Percentiles rank a stretch among this genome's conserved stretches.
Evolutionary conservation across 2,329 filamentous ascomycete species (phyloP).

Genomic region (Periglandula ipomoeae): DNA sequence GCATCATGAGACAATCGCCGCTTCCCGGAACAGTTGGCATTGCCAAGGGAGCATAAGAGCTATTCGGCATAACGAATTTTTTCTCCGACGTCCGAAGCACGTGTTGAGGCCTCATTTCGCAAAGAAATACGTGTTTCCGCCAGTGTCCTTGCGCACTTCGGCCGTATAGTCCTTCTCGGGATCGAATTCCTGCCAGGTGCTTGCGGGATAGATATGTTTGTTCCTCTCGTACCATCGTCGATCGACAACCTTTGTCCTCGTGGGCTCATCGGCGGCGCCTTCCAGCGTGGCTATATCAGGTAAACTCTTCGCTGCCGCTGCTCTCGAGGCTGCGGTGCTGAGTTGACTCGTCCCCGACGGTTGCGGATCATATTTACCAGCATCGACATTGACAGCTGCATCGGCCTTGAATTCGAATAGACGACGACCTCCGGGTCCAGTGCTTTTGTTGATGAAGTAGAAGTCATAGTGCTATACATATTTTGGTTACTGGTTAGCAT

Average conservation of each 20-base stretch:
- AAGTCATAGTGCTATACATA: slow-evolving; percentile 79
- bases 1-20: too few species aligned
- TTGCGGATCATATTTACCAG: background rate
- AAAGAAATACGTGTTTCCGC: slow-evolving; percentile 93
- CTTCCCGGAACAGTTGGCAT: too few species aligned
- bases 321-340: slow-evolving; percentile 24
- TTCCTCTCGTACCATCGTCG: slow-evolving; percentile 94
- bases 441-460: slow-evolving; percentile 82
- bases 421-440: slow-evolving; percentile 59
- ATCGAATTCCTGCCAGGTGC: slow-evolving; percentile 91
- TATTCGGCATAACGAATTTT: too few species aligned
- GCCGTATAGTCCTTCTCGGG: slow-evolving; percentile 76
- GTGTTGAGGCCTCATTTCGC: too few species aligned
- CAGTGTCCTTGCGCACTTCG: slow-evolving; percentile 70
- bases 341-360: slow-evolving; percentile 15
- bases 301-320: slow-evolving; percentile 27
- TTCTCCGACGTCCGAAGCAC: too few species aligned
- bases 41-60: too few species aligned
- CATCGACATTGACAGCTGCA: slow-evolving; percentile 23
- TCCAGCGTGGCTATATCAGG: slow-evolving; percentile 53
- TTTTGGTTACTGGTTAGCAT: background rate
- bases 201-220: slow-evolving; percentile 97
- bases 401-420: slow-evolving; percentile 68
- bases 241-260: slow-evolving; percentile 87
- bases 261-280: slow-evolving; percentile 68